Evolutionary conservation across 2,329 filamentous ascomycete species (phyloP).

Genomic region (Diatrype stigma): DNA sequence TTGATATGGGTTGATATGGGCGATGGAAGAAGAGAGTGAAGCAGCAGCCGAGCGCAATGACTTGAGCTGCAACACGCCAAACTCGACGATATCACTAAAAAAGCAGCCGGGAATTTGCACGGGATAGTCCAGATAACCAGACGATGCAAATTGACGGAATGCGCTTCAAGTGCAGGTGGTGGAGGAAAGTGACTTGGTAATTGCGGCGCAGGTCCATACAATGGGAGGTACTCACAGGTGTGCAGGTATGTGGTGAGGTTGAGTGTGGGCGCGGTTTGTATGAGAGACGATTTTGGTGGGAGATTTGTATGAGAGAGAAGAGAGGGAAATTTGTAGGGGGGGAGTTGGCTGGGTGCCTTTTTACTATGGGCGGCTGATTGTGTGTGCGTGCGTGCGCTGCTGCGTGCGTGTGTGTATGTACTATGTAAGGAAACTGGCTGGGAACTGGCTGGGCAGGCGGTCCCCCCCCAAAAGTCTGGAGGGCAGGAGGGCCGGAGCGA

Average conservation of each 20-base stretch:
- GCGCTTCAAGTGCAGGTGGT: not conserved
- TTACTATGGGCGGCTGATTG: conserved; percentile 64
- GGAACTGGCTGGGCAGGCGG: not conserved
- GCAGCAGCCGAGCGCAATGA: too few relatives aligned
- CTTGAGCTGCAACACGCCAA: conserved; percentile 4
- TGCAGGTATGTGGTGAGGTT: conserved; percentile 39
- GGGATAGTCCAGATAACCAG: not conserved
- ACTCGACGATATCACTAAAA: conserved; percentile 1
- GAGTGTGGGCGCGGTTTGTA: conserved; percentile 42
- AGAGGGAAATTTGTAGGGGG: conserved; percentile 55
- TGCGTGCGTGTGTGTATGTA: not conserved
- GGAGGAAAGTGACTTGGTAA: conserved; percentile 35
- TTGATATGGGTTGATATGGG: not conserved
- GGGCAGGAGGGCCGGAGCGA: not conserved
- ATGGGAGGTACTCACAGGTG: conserved; percentile 50
- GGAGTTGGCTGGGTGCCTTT: conserved; percentile 53
- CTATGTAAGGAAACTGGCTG: not conserved
- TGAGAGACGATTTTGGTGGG: conserved; percentile 49
- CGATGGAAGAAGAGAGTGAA: not conserved
- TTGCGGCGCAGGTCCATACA: conserved; percentile 35
- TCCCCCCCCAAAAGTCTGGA: not conserved
- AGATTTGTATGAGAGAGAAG: conserved; percentile 59
- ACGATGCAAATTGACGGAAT: not conserved
- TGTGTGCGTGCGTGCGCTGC: conserved; percentile 32
- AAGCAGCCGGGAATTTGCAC: not conserved